Base-by-base conservation (phyloP, 306 rosid genomes). In the Citrullus amarus region DNA sequence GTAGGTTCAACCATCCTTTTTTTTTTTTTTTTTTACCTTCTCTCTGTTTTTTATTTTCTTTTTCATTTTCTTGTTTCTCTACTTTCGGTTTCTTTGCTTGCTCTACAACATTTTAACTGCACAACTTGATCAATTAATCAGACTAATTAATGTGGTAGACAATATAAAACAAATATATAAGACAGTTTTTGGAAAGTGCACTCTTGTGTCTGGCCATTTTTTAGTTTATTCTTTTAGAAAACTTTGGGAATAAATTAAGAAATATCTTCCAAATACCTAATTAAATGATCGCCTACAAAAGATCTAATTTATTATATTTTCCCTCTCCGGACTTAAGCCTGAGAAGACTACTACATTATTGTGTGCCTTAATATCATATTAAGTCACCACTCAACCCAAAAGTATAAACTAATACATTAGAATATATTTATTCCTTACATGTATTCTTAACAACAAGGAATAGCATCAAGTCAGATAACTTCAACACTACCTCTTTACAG, bases 401-500 rank as follows among this genome's bases (percentile, higher is more conserved):
- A 60, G 67, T 5, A 22, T 59, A 60, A 14, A 30, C 67, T 28
- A 9, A 59, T 59, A 10, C 3, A 4, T 59, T 4, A 59, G 15
- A 59, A 25, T 25, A 25, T 59, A 25, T 4, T 14, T 30, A 30
- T 14, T 32, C 10, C 14, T 13, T 61, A 61, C 16, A 62, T 6
- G 41, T 62, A 59, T 59, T 22, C 16, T 25, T 22, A 25, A 25
- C 48, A 12, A 28, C 39, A 30, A 60, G 67, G 18, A 60, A 60
- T 30, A 30, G 38, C 39, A 60, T 25, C 17, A 9, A 60, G 17
- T 28, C 8, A 30, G 71, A 6, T 36, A n/a, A 68, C 32, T 68
- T 68, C 54, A n/a, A 68, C 55, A 12, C 32, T 18, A 94, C 98
- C 97, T 94, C 93, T 85, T 86, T 85, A 90, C 92, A 88, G 57